Conservation (phyloP, 257 asterid genomes). For the Nemophila menziesii region DNA sequence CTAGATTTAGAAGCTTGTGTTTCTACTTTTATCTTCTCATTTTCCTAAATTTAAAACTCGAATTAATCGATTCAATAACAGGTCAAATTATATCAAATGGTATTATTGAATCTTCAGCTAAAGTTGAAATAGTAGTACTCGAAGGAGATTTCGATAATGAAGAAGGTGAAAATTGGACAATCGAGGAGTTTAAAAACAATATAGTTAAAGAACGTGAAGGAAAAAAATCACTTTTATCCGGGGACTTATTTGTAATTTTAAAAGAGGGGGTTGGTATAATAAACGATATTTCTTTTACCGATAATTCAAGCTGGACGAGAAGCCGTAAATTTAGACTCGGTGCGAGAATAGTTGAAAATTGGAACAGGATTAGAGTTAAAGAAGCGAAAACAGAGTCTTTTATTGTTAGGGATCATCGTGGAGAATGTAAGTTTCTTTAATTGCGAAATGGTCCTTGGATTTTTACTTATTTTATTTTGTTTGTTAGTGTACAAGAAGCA, state of each 20-base stretch:
- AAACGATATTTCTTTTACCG: conserved; percentile 58
- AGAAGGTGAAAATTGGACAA: conserved; percentile 40
- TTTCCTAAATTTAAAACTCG: conserved; percentile 39
- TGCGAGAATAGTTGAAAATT: conserved; percentile 46
- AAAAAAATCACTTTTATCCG: conserved; percentile 62
- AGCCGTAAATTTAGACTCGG: conserved; percentile 88
- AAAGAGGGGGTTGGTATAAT: conserved; percentile 50
- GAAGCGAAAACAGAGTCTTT: conserved; percentile 85
- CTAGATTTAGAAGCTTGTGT: too few relatives aligned
- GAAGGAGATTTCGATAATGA: conserved; percentile 86
- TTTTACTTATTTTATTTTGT: too few relatives aligned
- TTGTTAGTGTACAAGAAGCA: conserved; percentile 82
- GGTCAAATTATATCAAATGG: conserved; percentile 47
- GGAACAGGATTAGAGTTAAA: conserved; percentile 43
- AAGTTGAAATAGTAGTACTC: conserved; percentile 63
- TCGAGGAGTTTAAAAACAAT: conserved; percentile 55
- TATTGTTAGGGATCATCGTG: conserved; percentile 85
- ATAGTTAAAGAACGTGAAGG: conserved; percentile 64
- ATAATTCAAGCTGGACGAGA: conserved; percentile 95
- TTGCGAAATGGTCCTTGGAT: too few relatives aligned
- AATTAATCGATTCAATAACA: conserved; percentile 41
- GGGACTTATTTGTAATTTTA: conserved; percentile 52
- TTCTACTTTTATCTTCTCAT: too few relatives aligned
- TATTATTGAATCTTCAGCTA: conserved; percentile 50
- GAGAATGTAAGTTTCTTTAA: conserved; percentile 90